Evolutionary conservation across 208 protist species (phyloP), one percentile per base, ranked within the genome.

Genomic region (Trypanosomatidae sp.): DNA sequence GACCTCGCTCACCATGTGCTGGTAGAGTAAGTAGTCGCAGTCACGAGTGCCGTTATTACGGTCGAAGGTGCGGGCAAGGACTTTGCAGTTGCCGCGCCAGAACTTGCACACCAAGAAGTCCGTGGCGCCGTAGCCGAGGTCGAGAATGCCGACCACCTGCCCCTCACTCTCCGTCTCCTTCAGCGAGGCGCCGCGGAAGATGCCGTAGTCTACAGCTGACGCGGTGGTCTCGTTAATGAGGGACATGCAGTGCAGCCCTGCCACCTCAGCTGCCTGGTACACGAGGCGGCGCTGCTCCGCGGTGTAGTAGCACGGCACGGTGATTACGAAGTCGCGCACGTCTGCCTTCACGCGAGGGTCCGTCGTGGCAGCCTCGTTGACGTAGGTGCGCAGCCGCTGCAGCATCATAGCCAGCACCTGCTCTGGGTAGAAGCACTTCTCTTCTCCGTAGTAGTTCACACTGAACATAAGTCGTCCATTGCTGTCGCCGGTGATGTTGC

Each of bases 341-440:
- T 94, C 86, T 9, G 81, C 81, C 65, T 74, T 73, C 9, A 80
- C 70, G 66, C 88, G 90, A 22, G 83, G 70, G 71, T 95, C 87
- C 19, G 77, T 78, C n/a, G 87, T 82, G 41, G 82, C 76, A 12
- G 89, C 86, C n/a, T 79, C 62, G 78, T 95, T 93, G 33, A 95
- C 91, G 83, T 97, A 96, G 15, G 60, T 56, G 36, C 84, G 80
- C 28, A 98, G 86, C 30, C 92, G 75, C 75, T 91, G 89, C 62
- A 98, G 85, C 75, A 96, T 77, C 95, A 97, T 97, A 7, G 91
- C 95, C n/a, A 98, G 76, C 30, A 96, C 87, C 79, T 98, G 95
- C 86, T 97, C 93, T 10, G 95, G 95, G 66, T 91, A 93, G 74
- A 97, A 95, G 71, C 73, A 86, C 52, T 75, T 84, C 50, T 81